Base-by-base conservation (phyloP, 257 asterid genomes). In the Cordia subcordata region DNA sequence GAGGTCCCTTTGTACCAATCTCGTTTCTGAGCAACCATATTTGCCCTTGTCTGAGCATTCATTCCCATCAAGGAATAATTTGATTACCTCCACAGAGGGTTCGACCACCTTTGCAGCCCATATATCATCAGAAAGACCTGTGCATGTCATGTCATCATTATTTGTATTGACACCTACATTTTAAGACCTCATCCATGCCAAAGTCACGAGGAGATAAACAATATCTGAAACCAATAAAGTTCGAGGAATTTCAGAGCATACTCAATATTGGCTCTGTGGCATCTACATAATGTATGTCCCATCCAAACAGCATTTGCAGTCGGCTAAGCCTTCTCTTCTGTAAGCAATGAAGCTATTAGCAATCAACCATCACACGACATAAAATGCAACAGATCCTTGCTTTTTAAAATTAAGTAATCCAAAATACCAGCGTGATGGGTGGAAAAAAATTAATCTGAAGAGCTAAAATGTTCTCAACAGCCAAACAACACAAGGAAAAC, bases 311-410 rank as follows among this genome's bases (percentile, higher is more conserved):
- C 81, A 74, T 68, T 70, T 84, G 85, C 68, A 92, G 86, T 53
- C 90, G 77, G 60, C 64, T 70, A 23, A 92, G 61, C 78, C 95
- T 82, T 74, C 96, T 77, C 79, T 62, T 82, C 96, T 92, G 94
- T 50, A 60, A 70, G 60, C 32, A 63, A 49, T 42, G 12, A 42
- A 10, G 47, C 15, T 14, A 42, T 42, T 27, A 27, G 35, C 35
- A 27, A 27, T 27, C 35, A 27, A 27, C 35, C 35, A 27, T 27
- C 35, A 3, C 35, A 27, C 35, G 35, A 27, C 35, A 27, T 27
- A 27, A 27, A 6, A 27, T 27, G 6, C 6, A 27, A 1, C 35
- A 27, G 6, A 27, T 27, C 35, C 35, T 27, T 3, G 35, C 6
- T 27, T 27, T 27, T 27, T 1, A 27, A 27, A 6, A 6, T 27